Evolutionary conservation across 2,329 filamentous ascomycete genomes (phyloP), one percentile per base, ranked within the genome.

Genomic region (Neofusicoccum cordaticola): DNA sequence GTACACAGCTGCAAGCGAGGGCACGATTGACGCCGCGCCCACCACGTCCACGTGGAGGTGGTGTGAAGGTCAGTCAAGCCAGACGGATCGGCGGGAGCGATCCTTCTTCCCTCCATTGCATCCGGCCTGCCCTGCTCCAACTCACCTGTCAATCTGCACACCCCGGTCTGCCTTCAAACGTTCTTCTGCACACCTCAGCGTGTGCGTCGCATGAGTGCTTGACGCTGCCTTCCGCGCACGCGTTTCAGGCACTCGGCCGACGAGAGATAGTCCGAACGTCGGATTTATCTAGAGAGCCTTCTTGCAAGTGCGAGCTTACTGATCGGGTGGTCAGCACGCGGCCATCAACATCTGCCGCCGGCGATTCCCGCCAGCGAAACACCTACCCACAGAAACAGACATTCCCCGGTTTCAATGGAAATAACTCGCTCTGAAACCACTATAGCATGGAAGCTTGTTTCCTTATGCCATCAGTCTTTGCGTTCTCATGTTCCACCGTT

Each of bases 61-160:
- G 53, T 58, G 53, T 58, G 53, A 45, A 58, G 11, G 53, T 58
- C 53, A 58, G 39, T 44, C 53, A 57, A 39, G 9, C 3, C 34
- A 19, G 35, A 2, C 35, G 35, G 52, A 57, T 57, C 52, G 17
- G 22, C 52, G 12, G 3, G 37, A 44, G 52, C 52, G 39, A 57
- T 57, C 39, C 22, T 35, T 31, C 19, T 17, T 42, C 52, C 52
- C 22, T 44, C 7, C 2, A 9, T 44, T 39, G 35, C 52, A 17
- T 58, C 37, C 37, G 4, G 12, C 27, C 27, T 34, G 19, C 35
- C 9, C 12, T 58, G 7, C n/a, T n/a, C 39, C 17, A 2, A 22
- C 53, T 57, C 52, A 17, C 19, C 37, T 27, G 52, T 44, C 52
- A 42, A 57, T 57, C 53, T 45, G 53, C 19, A 34, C 39, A 44